Conservation (phyloP, 1,139 yeast species). For the Pichia sp. region DNA sequence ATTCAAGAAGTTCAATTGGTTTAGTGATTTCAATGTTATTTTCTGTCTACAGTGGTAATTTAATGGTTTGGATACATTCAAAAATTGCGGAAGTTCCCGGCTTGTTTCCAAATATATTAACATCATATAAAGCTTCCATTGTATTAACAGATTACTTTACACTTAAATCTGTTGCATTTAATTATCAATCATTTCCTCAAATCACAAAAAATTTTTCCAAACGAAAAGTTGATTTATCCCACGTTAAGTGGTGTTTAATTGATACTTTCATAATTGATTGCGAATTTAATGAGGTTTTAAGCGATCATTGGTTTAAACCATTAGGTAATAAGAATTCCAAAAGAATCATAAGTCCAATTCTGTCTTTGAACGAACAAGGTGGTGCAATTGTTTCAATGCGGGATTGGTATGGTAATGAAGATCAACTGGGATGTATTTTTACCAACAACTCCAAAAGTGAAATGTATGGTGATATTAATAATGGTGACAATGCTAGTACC, state of each 20-base stretch:
- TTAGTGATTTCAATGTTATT: constrained; percentile 73
- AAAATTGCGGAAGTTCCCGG: constrained; percentile 76
- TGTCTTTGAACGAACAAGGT: constrained; percentile 88
- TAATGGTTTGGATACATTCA: constrained; percentile 75
- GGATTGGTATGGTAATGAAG: constrained; percentile 79
- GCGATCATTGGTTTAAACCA: constrained; percentile 90
- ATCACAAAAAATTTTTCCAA: constrained; percentile 74
- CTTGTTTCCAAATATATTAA: constrained; percentile 72
- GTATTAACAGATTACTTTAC: constrained; percentile 82
- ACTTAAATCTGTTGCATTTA: constrained; percentile 86
- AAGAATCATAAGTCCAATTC: constrained; percentile 79
- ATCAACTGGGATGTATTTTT: constrained; percentile 45
- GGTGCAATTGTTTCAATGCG: constrained; percentile 91
- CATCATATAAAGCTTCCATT: constrained; percentile 64
- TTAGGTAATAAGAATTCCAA: constrained; percentile 77
- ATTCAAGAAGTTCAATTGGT: constrained; percentile 84
- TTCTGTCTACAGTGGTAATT: constrained; percentile 79
- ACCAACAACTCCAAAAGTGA: constrained; percentile 23
- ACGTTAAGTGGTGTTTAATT: constrained; percentile 83
- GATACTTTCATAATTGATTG: constrained; percentile 92
- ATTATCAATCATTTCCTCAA: constrained; percentile 87
- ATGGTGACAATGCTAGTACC: constrained; percentile 22
- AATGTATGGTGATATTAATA: constrained; percentile 17
- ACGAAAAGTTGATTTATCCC: constrained; percentile 71
- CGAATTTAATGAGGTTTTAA: constrained; percentile 81